A percentile compares a stretch with the other conserved stretches of the same genome.
Conservation (phyloP, 352 stramenopile genomes). For the Globisporangium paroecandrum region DNA sequence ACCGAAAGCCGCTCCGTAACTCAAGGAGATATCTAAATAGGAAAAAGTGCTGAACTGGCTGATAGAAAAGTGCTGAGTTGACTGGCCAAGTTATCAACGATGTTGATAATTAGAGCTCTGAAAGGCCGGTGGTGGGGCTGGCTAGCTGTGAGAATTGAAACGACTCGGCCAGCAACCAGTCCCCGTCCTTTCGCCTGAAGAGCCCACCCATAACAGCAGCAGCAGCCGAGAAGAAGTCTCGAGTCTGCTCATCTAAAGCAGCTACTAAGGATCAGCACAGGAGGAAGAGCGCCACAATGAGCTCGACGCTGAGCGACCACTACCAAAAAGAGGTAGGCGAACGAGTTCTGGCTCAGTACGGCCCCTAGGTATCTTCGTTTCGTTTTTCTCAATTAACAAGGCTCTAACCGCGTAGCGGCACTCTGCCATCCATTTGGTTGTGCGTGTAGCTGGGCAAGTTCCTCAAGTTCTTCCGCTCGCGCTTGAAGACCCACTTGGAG, state of each 20-base stretch:
- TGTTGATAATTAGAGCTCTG: neutral
- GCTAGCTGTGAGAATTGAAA: neutral
- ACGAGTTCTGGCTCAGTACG: neutral
- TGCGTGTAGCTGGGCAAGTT: constrained; percentile 61
- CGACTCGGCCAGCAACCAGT: neutral
- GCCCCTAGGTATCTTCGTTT: neutral
- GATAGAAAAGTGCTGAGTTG: no score
- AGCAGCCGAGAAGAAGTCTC: neutral
- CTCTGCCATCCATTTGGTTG: neutral
- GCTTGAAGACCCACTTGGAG: constrained; percentile 68
- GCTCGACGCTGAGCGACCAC: constrained; percentile 34
- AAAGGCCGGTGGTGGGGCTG: neutral
- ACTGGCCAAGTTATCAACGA: neutral
- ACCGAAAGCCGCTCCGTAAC: constrained; percentile 7
- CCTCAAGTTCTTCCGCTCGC: constrained; percentile 85
- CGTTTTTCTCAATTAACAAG: neutral
- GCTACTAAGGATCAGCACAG: neutral
- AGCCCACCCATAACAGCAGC: neutral
- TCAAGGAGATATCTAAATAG: neutral
- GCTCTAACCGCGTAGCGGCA: no score
- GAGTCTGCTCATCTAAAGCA: neutral
- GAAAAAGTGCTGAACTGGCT: no score
- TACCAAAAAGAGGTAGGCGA: constrained; percentile 61
- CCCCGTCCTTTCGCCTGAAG: neutral
- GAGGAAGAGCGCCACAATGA: constrained; percentile 16